phyloP scores from a whole-genome alignment of 1,284 basidiomycete genomes.

The Melampsora occidentalis region DNA sequence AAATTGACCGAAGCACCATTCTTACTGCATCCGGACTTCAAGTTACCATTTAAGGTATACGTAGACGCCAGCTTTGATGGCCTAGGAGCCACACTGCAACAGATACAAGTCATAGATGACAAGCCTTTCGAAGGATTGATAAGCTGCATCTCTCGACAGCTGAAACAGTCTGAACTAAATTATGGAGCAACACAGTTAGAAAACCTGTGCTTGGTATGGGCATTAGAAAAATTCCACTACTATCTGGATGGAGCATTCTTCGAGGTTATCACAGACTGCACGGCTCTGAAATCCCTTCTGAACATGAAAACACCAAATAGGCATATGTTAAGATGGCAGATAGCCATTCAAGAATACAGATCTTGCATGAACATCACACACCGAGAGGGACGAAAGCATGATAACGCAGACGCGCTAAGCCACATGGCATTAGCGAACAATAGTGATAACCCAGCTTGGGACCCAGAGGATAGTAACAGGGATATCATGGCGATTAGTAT shows the following conservation, averaged over 20 bases:
- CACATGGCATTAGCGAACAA: not conserved
- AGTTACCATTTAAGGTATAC: not conserved
- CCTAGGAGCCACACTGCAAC: not conserved
- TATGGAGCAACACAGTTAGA: not conserved
- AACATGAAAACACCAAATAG: slow-evolving; percentile 8
- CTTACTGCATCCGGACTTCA: not conserved
- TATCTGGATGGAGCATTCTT: not conserved
- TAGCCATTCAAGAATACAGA: too few relatives aligned
- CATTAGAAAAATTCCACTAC: not conserved
- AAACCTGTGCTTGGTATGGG: not conserved
- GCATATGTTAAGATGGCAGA: slow-evolving; percentile 15
- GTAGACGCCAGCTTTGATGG: not conserved
- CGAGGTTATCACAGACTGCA: not conserved
- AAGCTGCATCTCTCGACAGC: slow-evolving; percentile 2
- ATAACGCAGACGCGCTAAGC: not conserved
- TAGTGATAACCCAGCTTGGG: not conserved
- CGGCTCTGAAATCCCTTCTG: not conserved
- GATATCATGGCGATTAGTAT: too few relatives aligned
- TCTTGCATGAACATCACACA: not conserved
- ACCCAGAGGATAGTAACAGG: too few relatives aligned
- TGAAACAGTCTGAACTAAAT: not conserved
- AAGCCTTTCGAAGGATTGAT: not conserved
- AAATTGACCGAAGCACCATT: not conserved
- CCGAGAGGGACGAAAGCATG: not conserved
- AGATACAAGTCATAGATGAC: not conserved